phyloP scores from a whole-genome alignment of 441 rosid genomes.

The Populus hybrid region DNA sequence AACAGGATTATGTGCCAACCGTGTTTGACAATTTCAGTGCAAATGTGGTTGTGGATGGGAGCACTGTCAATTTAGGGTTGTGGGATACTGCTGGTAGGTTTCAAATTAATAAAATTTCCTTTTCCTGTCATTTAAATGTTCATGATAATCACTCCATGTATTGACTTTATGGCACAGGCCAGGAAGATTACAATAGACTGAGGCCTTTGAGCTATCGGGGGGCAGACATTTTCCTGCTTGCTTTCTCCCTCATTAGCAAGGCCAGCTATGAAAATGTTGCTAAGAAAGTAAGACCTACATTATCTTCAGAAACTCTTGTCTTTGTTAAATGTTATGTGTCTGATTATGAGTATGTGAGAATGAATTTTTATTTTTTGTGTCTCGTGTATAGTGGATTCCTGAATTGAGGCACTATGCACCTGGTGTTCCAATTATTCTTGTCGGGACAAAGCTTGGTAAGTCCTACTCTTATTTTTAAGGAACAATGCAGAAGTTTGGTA shows the following conservation, averaged over 20 bases:
- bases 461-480: slow-evolving; percentile 14
- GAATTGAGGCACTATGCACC: slow-evolving; percentile 93
- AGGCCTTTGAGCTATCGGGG: slow-evolving; percentile 94
- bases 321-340: slow-evolving; percentile 9
- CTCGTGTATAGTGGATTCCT: slow-evolving; percentile 77
- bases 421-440: slow-evolving; percentile 83
- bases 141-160: neutral
- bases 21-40: slow-evolving; percentile 94
- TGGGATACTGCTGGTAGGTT: slow-evolving; percentile 93
- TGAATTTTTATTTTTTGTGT: slow-evolving; percentile 12
- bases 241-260: slow-evolving; percentile 89
- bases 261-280: slow-evolving; percentile 94
- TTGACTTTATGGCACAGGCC: slow-evolving; percentile 48
- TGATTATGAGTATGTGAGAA: slow-evolving; percentile 18
- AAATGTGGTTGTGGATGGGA: slow-evolving; percentile 90
- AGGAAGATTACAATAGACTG: slow-evolving; percentile 86
- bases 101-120: neutral
- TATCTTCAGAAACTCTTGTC: slow-evolving; percentile 9
- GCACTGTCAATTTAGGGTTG: slow-evolving; percentile 80
- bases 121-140: neutral
- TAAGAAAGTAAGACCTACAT: slow-evolving; percentile 49
- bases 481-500: neutral
- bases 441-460: slow-evolving; percentile 92
- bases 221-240: slow-evolving; percentile 88
- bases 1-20: slow-evolving; percentile 89